phyloP scores from a whole-genome alignment of 2,329 filamentous ascomycete species.

The Chaetomiaceae sp. region DNA sequence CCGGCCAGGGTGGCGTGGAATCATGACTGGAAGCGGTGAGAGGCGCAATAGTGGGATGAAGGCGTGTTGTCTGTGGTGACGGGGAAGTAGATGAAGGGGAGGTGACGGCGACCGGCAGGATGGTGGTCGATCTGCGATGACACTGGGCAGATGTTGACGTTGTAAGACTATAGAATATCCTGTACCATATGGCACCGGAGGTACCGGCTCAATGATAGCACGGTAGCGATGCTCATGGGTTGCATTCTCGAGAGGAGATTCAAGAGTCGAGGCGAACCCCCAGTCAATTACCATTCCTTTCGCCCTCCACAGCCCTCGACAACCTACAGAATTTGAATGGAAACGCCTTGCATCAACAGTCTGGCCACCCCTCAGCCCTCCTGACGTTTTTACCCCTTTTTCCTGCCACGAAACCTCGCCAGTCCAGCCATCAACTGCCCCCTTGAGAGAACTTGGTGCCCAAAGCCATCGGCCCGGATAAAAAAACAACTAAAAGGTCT shows the following conservation, averaged over 20 bases:
- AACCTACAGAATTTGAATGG: not conserved
- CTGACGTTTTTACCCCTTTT: not conserved
- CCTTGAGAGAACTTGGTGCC: not conserved
- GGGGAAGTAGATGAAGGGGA: not conserved
- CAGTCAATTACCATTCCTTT: not conserved
- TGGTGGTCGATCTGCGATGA: not conserved
- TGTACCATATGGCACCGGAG: constrained; percentile 3
- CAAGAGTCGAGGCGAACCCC: too few species aligned
- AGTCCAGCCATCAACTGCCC: not conserved
- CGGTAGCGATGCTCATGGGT: too few species aligned
- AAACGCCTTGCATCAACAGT: constrained; percentile 1
- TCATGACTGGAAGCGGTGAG: constrained; percentile 77
- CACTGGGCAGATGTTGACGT: not conserved
- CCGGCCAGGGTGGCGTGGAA: constrained; percentile 83
- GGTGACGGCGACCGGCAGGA: not conserved
- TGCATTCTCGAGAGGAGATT: not conserved
- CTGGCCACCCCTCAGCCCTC: constrained; percentile 2
- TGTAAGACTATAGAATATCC: not conserved
- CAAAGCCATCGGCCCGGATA: constrained; percentile 11
- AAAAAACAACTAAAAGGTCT: constrained; percentile 23
- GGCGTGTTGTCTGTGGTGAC: not conserved
- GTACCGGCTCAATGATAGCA: not conserved
- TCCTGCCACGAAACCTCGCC: not conserved
- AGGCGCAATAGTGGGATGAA: constrained; percentile 29
- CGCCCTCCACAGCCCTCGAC: not conserved